Evolutionary conservation across 257 asterid species (phyloP), one percentile per base, ranked within the genome.

Genomic region (Cruciata laevipes): DNA sequence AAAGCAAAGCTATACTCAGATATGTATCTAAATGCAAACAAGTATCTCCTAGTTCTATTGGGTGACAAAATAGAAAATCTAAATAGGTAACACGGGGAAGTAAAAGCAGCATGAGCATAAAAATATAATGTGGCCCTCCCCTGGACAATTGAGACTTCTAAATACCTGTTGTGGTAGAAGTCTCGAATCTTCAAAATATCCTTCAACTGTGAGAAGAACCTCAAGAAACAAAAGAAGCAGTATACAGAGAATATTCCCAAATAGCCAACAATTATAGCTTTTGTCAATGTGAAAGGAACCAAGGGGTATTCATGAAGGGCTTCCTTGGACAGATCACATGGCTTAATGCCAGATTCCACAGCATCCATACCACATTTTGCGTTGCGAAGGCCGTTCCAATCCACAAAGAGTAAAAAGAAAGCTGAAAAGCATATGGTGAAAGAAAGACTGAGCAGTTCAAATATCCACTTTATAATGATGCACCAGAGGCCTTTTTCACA

Each of bases 361-460:
- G 99, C 99, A 85, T 84, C 91, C 96, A 93, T 93, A 69, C 99
- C 99, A 87, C 99, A 94, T 74, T 94, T 88, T 32, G 99, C 97
- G 75, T 75, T 85, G 68, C 95, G 89, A 51, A 94, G 95, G 67
- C 97, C 99, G 79, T 83, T 84, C 99, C 99, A 94, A 71, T 94
- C 96, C 67, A 94, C 96, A 75, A 69, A 84, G 61, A 94, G 85
- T 72, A 90, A 72, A 71, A 94, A 80, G 75, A 94, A 94, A 24
- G 88, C 97, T 65, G 99, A 94, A 68, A 94, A 90, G 75, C 92
- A 88, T 68, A 88, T 88, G 33, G 88, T 84, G 66, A 94, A 94
- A 58, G 86, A 96, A 75, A 94, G 78, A 77, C 95, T 87, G 64
- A 87, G 82, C 68, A 90, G 96, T 82, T 90, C 99, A 67, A 85